phyloP scores from a whole-genome alignment of 257 asterid genomes.

The Solanum pennellii region DNA sequence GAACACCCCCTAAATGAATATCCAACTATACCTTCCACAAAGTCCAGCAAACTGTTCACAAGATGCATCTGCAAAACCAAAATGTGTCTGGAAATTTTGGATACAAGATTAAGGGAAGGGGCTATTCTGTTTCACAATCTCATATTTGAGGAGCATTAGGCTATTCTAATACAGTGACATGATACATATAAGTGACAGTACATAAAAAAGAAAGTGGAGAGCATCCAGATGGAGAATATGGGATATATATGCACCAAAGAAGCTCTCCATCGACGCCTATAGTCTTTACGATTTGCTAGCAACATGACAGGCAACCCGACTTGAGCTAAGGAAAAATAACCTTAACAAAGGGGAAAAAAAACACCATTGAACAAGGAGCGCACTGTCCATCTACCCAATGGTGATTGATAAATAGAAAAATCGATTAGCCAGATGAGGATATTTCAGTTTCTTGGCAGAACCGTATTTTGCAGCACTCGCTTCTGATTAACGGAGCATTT shows the following conservation, averaged over 20 bases:
- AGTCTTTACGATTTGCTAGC: neutral
- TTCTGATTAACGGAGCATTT: conserved; percentile 64
- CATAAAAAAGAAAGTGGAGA: neutral
- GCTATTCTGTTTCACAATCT: neutral
- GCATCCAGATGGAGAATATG: neutral
- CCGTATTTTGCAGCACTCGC: neutral
- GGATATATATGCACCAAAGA: neutral
- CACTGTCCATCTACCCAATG: neutral
- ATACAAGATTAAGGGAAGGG: neutral
- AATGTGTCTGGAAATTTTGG: neutral
- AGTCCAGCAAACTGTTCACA: neutral
- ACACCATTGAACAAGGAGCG: neutral
- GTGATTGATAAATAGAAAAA: neutral
- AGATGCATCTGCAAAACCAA: neutral
- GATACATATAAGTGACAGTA: neutral
- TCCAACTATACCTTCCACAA: neutral
- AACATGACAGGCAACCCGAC: neutral
- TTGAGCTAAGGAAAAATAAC: neutral
- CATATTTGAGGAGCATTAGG: neutral
- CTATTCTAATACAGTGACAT: neutral
- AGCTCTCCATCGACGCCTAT: neutral
- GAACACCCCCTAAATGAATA: neutral
- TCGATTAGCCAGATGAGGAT: neutral
- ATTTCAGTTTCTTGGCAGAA: neutral
- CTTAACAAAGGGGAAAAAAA: neutral